Evolutionary conservation across 441 rosid species (phyloP).

Genomic region (Eutrema salsugineum): DNA sequence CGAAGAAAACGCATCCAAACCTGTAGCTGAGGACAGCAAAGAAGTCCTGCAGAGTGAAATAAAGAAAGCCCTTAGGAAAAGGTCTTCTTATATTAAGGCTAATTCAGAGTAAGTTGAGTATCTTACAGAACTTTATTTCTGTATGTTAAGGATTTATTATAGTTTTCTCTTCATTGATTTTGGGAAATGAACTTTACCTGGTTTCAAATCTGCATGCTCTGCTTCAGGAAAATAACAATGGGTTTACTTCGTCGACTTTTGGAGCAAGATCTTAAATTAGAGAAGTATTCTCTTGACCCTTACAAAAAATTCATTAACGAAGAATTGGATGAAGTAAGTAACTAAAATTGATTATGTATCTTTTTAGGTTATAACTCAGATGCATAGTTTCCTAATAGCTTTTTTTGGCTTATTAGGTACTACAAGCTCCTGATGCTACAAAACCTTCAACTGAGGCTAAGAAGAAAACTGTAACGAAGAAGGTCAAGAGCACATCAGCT

Average conservation of each 20-base stretch:
- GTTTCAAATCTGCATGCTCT: slow-evolving; percentile 6
- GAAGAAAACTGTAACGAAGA: slow-evolving; percentile 43
- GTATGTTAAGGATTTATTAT: background rate
- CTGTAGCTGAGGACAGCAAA: slow-evolving; percentile 37
- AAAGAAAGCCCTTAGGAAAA: slow-evolving; percentile 57
- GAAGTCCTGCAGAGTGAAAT: slow-evolving; percentile 51
- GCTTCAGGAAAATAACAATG: slow-evolving; percentile 66
- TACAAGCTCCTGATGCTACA: slow-evolving; percentile 47
- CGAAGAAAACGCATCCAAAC: slow-evolving; percentile 28
- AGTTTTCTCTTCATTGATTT: background rate
- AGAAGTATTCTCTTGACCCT: slow-evolving; percentile 60
- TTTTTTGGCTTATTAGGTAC: slow-evolving; percentile 37
- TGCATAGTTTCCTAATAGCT: slow-evolving; percentile 9
- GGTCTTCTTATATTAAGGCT: slow-evolving; percentile 56
- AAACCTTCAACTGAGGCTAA: slow-evolving; percentile 35
- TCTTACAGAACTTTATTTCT: background rate
- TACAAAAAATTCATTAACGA: slow-evolving; percentile 57
- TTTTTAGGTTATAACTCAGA: background rate
- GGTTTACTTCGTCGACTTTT: slow-evolving; percentile 75
- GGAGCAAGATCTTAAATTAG: slow-evolving; percentile 79
- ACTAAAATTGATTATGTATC: background rate
- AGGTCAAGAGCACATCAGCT: slow-evolving; percentile 37
- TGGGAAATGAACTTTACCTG: slow-evolving; percentile 1
- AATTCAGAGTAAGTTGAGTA: slow-evolving; percentile 61
- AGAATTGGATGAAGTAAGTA: slow-evolving; percentile 64